Base-by-base conservation (phyloP, 23 red algal genomes). In the Cyanidioschyzon merolae region DNA sequence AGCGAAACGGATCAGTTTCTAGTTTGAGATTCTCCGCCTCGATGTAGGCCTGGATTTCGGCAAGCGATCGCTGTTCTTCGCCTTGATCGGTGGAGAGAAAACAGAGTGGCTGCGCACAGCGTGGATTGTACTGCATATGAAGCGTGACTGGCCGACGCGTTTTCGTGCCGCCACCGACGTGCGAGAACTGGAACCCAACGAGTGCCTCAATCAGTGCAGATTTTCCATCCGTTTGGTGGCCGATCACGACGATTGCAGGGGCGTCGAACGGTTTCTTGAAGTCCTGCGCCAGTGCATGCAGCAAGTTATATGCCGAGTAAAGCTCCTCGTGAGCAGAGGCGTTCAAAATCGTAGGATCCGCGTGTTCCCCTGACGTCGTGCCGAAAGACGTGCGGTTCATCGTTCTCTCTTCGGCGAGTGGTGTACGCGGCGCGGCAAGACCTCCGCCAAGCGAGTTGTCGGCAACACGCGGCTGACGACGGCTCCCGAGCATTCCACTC, bases 91-190 rank as follows among this genome's bases (percentile, higher is more conserved):
- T 71, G 7, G 21, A 32, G 16, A 71, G 63, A 35, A 71, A 71
- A 27, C 63, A 71, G n/a, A 71, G n/a, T 32, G 63, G 63, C 63
- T 71, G 63, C 63, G 32, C 21, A 27, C 63, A 71, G 63, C 63
- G 63, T 27, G 63, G 63, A 32, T 71, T 71, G 63, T 71, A 71
- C 63, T 71, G 63, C 63, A 71, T 71, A 27, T 71, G 63, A 7
- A 71, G 63, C 63, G 63, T 71, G 12, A 71, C 63, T 35, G 63
- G 63, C n/a, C 63, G 63, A 35, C 63, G 63, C 63, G 63, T 71
- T 27, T 71, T 71, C 12, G 63, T 71, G 16, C 63, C 63, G 12
- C 63, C 63, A 35, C 63, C 63, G 63, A 71, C 63, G 63, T 71
- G 63, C 12, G 63, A 71, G 29, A 71, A 71, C 63, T 71, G 63